Evolutionary conservation across 305 asterid species (phyloP).

Genomic region (Salvia sclarea): DNA sequence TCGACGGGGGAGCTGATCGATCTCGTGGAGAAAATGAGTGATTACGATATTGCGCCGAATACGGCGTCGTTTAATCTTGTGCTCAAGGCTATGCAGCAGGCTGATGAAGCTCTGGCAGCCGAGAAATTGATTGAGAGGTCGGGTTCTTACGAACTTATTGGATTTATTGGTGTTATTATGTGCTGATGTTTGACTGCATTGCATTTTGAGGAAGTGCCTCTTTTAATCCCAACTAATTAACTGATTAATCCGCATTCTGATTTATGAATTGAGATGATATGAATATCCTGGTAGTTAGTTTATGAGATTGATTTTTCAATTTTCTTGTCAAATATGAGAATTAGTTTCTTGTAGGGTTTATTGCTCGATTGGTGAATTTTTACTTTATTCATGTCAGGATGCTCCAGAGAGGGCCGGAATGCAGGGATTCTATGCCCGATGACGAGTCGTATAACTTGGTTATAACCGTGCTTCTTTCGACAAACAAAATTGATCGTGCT

Average conservation of each 20-base stretch:
- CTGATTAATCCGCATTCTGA: constrained; percentile 2
- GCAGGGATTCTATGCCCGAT: constrained; percentile 75
- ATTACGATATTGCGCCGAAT: constrained; percentile 58
- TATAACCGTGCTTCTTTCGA: constrained; percentile 53
- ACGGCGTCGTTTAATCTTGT: constrained; percentile 78
- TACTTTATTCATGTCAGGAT: constrained; percentile 64
- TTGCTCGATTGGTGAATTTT: constrained; percentile 35
- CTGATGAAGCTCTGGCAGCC: constrained; percentile 62
- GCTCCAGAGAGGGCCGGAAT: constrained; percentile 62
- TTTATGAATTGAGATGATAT: background rate
- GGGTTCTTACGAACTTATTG: background rate
- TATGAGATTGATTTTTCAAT: constrained; percentile 4
- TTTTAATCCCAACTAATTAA: constrained; percentile 5
- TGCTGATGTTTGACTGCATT: constrained; percentile 7
- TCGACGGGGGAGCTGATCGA: constrained; percentile 58
- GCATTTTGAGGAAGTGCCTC: background rate
- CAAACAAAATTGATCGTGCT: constrained; percentile 62
- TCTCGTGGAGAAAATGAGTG: constrained; percentile 60
- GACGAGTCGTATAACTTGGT: constrained; percentile 76
- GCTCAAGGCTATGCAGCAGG: constrained; percentile 71
- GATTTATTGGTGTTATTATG: background rate
- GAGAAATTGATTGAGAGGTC: constrained; percentile 75
- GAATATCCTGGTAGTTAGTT: background rate
- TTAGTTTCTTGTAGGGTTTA: constrained; percentile 20
- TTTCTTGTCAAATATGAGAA: constrained; percentile 2